These are phyloP conservation scores for Chlamydomonas schloesseri DNA, from an alignment of 139 green algal species.

Conservation along the genomic window DNA sequence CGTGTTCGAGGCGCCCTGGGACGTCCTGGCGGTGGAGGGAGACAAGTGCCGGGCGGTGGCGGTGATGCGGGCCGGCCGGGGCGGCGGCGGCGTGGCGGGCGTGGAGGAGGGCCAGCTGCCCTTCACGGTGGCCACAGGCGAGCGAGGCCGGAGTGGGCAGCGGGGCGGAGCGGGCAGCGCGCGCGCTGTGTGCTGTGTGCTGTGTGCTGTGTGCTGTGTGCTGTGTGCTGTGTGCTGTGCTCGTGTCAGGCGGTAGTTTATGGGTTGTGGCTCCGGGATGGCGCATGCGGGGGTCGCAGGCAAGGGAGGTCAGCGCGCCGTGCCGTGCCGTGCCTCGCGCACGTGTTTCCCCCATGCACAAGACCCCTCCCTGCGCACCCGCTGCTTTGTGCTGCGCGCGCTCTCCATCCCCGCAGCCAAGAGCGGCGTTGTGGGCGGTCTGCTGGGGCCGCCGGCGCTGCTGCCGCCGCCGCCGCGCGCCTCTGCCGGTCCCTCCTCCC, in stretches of 20 bases:
- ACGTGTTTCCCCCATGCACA: too few species aligned
- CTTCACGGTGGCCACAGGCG: slow-evolving; percentile 23
- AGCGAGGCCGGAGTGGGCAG: background rate
- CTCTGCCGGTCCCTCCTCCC: slow-evolving; percentile 8
- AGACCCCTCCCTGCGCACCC: too few species aligned
- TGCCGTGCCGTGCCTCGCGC: too few species aligned
- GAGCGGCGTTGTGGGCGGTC: slow-evolving; percentile 25
- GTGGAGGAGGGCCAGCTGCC: slow-evolving; percentile 14
- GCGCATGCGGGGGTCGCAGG: too few species aligned
- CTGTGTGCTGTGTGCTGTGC: too few species aligned
- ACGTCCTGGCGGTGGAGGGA: slow-evolving; percentile 34
- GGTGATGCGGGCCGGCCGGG: background rate
- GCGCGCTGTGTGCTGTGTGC: too few species aligned
- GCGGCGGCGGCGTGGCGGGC: background rate
- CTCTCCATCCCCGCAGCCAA: slow-evolving; percentile 25
- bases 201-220: too few species aligned
- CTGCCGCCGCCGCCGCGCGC: background rate
- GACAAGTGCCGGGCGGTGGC: slow-evolving; percentile 29
- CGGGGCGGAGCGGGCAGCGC: too few species aligned
- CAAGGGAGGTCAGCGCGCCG: too few species aligned
- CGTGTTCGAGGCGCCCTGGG: slow-evolving; percentile 32
- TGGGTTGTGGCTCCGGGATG: too few species aligned
- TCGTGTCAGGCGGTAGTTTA: too few species aligned
- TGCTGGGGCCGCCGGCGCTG: slow-evolving; percentile 30
- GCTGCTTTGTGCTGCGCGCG: too few species aligned